Percentiles rank a stretch among this genome's conserved stretches.
These are phyloP conservation scores for Blastobotrys mokoenaii DNA, from an alignment of 805 yeast species.

Conservation along the genomic window DNA sequence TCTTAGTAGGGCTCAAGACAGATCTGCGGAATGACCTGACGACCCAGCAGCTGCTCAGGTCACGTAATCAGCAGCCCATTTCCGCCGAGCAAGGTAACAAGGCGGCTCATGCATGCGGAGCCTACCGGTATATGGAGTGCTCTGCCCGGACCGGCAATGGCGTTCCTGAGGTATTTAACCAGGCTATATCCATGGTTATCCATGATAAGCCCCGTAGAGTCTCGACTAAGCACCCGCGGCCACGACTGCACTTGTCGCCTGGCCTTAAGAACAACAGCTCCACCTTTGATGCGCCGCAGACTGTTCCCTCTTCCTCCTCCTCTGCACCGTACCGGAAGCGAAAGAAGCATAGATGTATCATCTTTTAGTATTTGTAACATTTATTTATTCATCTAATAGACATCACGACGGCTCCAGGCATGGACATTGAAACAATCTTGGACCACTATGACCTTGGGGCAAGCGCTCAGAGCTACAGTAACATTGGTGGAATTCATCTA, in stretches of 20 bases:
- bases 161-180: slow-evolving; percentile 58
- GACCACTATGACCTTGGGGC: no score
- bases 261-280: neutral
- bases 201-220: slow-evolving; percentile 4
- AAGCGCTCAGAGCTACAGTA: no score
- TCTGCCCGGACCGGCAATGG: slow-evolving; percentile 66
- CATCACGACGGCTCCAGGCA: neutral
- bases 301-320: no score
- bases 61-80: slow-evolving; percentile 22
- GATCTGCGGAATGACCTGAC: slow-evolving; percentile 40
- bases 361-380: slow-evolving; percentile 6
- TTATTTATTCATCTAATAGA: neutral
- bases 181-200: slow-evolving; percentile 38
- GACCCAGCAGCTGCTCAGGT: slow-evolving; percentile 16
- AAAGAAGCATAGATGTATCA: slow-evolving; percentile 7
- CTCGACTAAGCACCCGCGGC: no score
- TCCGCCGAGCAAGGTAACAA: slow-evolving; percentile 38
- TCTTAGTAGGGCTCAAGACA: slow-evolving; percentile 75
- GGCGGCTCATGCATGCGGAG: slow-evolving; percentile 53
- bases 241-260: neutral
- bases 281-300: neutral
- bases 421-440: neutral
- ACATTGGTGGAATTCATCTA: no score
- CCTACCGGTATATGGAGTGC: slow-evolving; percentile 67
- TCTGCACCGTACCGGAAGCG: slow-evolving; percentile 3